Evolutionary conservation across 371 early-diverging fungal species (phyloP).

Genomic region (Amoeboaphelidium protococcarum): DNA sequence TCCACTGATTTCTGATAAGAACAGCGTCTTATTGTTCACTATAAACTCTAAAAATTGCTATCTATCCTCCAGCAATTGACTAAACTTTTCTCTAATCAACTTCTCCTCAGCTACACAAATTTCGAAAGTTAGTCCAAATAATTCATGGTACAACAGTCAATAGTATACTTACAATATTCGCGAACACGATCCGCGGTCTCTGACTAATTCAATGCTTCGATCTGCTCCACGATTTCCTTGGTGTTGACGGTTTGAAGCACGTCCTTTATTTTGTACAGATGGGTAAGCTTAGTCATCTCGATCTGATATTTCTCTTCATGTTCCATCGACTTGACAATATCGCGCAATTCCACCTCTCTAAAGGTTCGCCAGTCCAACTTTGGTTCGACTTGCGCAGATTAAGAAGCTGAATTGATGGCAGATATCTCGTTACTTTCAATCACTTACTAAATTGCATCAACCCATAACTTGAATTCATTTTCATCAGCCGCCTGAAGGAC

Average conservation of each 20-base stretch:
- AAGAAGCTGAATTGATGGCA: not conserved
- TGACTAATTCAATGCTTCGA: too few relatives aligned
- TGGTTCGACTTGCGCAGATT: not conserved
- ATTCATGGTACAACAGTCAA: too few relatives aligned
- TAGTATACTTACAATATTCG: too few relatives aligned
- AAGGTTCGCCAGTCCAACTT: not conserved
- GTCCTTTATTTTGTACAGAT: not conserved
- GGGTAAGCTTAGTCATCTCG: not conserved
- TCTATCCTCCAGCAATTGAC: too few relatives aligned
- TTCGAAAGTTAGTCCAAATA: too few relatives aligned
- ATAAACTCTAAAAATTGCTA: too few relatives aligned
- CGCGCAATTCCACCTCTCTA: not conserved
- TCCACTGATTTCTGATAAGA: too few relatives aligned
- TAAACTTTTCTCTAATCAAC: too few relatives aligned
- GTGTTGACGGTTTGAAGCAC: not conserved
- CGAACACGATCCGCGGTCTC: too few relatives aligned
- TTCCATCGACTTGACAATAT: not conserved
- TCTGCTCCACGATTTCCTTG: too few relatives aligned
- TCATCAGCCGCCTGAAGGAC: not conserved
- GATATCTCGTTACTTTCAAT: not conserved
- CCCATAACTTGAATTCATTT: not conserved
- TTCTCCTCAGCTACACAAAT: too few relatives aligned
- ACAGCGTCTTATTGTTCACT: too few relatives aligned
- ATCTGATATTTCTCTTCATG: not conserved
- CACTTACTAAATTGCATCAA: not conserved